These are phyloP conservation scores for Helianthus annuus DNA, from an alignment of 129 eudicot species.

Conservation along the genomic window DNA sequence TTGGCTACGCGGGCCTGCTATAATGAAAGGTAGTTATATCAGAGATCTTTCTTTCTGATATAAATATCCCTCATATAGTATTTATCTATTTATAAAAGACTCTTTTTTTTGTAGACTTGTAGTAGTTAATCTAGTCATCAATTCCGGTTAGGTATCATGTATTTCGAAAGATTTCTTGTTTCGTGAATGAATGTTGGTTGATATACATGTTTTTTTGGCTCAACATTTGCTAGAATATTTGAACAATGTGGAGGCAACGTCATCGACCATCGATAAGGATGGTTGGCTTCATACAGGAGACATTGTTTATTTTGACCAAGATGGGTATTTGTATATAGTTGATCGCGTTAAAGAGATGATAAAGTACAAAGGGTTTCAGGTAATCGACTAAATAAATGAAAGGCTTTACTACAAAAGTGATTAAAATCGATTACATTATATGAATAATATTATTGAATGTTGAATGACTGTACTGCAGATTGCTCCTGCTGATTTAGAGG, in stretches of 20 bases:
- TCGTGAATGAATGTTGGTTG: not conserved
- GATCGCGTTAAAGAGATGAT: slow-evolving; percentile 90
- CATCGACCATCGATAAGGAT: slow-evolving; percentile 55
- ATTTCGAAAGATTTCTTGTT: not conserved
- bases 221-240: slow-evolving; percentile 54
- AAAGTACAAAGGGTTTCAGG: slow-evolving; percentile 98
- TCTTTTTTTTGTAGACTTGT: not conserved
- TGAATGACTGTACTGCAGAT: slow-evolving; percentile 42
- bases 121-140: not conserved
- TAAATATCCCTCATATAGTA: not conserved
- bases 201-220: not conserved
- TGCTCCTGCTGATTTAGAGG: slow-evolving; percentile 95
- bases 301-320: slow-evolving; percentile 76
- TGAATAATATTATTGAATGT: not conserved
- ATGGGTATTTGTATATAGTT: slow-evolving; percentile 69
- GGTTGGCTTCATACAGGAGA: slow-evolving; percentile 97
- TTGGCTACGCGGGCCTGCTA: slow-evolving; percentile 72
- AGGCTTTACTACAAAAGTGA: not conserved
- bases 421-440: not conserved
- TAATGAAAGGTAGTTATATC: slow-evolving; percentile 71
- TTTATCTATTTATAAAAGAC: not conserved
- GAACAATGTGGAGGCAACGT: slow-evolving; percentile 76
- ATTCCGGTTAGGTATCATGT: not conserved
- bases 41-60: not conserved
- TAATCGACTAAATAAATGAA: slow-evolving; percentile 15